Percentiles rank a stretch among this genome's conserved stretches.
Evolutionary conservation across 768 basidiomycete species (phyloP).

Genomic region (Lactarius hengduanensis): DNA sequence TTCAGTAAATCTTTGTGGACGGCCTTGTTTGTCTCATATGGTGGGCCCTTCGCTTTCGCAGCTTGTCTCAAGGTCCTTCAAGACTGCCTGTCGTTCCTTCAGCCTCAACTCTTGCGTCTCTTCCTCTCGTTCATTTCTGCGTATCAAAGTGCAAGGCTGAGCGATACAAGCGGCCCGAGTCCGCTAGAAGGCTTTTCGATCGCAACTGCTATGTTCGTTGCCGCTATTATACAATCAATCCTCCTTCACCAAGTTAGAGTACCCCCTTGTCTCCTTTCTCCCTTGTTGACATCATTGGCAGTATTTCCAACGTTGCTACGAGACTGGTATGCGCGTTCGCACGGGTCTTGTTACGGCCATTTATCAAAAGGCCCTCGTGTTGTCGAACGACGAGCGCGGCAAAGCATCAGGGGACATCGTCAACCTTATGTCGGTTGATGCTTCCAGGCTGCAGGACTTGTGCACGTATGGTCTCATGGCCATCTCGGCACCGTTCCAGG

Average conservation of each 20-base stretch:
- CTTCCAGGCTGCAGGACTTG: conserved; percentile 74
- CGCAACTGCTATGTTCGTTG: conserved; percentile 75
- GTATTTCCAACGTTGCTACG: conserved; percentile 85
- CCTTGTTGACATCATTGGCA: conserved; percentile 32
- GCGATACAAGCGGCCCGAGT: conserved; percentile 36
- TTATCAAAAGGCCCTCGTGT: conserved; percentile 80
- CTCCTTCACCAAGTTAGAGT: conserved; percentile 69
- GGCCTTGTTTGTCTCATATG: conserved; percentile 76
- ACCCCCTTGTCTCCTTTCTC: no score
- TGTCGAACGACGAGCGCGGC: conserved; percentile 82
- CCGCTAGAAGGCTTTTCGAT: conserved; percentile 71
- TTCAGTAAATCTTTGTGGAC: conserved; percentile 64
- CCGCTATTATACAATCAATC: conserved; percentile 75
- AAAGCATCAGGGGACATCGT: conserved; percentile 90
- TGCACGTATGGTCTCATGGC: conserved; percentile 82
- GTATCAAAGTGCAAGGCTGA: conserved; percentile 58
- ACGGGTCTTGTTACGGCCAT: conserved; percentile 84
- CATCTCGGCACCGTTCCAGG: conserved; percentile 85
- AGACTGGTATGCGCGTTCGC: conserved; percentile 92
- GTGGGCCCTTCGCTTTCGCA: conserved; percentile 66
- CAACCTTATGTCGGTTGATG: conserved; percentile 89
- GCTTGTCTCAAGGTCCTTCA: conserved; percentile 69
- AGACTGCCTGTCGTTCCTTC: conserved; percentile 78
- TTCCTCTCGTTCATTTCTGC: conserved; percentile 78
- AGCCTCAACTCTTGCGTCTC: conserved; percentile 82